Conservation (phyloP, 208 protist genomes). For the Leptomonas pyrrhocoris region DNA sequence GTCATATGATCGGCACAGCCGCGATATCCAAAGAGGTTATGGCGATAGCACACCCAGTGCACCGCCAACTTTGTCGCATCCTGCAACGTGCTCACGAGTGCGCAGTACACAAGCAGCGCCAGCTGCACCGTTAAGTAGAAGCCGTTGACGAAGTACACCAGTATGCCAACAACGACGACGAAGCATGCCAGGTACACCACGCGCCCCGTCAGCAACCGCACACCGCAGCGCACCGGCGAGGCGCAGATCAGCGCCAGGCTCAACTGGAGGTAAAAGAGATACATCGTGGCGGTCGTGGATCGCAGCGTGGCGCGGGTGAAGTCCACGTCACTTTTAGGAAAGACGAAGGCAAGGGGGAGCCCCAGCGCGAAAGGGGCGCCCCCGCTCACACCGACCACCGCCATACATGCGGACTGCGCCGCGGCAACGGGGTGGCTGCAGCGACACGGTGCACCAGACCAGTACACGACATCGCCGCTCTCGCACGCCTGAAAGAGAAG, state of each 20-base stretch:
- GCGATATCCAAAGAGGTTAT: slow-evolving; percentile 1
- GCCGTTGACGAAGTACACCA: neutral
- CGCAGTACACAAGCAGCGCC: slow-evolving; percentile 12
- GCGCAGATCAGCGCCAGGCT: slow-evolving; percentile 13
- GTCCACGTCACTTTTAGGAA: neutral
- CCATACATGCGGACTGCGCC: slow-evolving; percentile 3
- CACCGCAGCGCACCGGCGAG: slow-evolving; percentile 26
- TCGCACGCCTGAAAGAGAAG: slow-evolving; percentile 15
- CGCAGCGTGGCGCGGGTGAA: neutral
- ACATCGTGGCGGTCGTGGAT: neutral
- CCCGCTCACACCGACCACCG: neutral
- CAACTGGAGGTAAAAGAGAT: slow-evolving; percentile 15
- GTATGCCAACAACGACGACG: neutral
- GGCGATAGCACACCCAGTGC: slow-evolving; percentile 15
- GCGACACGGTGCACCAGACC: slow-evolving; percentile 4
- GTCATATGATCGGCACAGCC: slow-evolving; percentile 19
- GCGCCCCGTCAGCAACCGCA: slow-evolving; percentile 6
- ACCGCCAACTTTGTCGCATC: slow-evolving; percentile 17
- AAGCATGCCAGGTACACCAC: neutral
- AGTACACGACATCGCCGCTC: neutral
- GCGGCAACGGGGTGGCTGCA: neutral
- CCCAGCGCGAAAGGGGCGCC: slow-evolving; percentile 16
- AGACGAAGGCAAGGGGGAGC: neutral
- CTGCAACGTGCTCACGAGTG: slow-evolving; percentile 13
- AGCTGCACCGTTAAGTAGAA: neutral